A percentile compares a stretch with the other conserved stretches of the same genome.
Evolutionary conservation across 106 monocot genomes (phyloP).

Genomic region (Agapanthus africanus): DNA sequence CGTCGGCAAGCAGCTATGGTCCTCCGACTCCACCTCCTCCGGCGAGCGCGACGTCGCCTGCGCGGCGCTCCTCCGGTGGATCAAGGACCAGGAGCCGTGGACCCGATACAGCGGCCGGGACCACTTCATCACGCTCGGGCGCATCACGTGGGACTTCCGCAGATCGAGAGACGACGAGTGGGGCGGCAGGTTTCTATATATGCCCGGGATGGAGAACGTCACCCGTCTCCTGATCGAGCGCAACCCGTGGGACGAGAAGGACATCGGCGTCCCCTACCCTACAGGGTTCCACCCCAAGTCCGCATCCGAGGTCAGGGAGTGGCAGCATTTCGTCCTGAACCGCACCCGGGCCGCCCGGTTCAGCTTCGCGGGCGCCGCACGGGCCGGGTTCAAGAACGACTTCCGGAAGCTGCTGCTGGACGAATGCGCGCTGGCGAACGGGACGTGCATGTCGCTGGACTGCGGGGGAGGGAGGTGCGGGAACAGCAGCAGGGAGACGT

Average conservation of each 20-base stretch:
- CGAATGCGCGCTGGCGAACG: slow-evolving; percentile 33
- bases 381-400: slow-evolving; percentile 49
- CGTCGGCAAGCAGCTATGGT: slow-evolving; percentile 63
- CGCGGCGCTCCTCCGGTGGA: slow-evolving; percentile 15
- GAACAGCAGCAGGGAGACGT: slow-evolving; percentile 39
- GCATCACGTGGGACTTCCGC: slow-evolving; percentile 36
- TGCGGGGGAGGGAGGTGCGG: slow-evolving; percentile 45
- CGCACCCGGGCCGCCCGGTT: slow-evolving; percentile 38
- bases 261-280: slow-evolving; percentile 88
- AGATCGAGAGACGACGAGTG: slow-evolving; percentile 26
- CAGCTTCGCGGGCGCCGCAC: slow-evolving; percentile 68
- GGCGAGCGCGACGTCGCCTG: slow-evolving; percentile 21
- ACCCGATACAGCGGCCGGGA: slow-evolving; percentile 14
- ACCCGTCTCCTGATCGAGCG: slow-evolving; percentile 81
- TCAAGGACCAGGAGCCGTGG: slow-evolving; percentile 13
- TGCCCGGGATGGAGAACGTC: slow-evolving; percentile 72
- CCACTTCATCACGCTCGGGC: slow-evolving; percentile 26
- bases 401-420: slow-evolving; percentile 45
- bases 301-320: slow-evolving; percentile 28
- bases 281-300: slow-evolving; percentile 83
- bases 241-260: slow-evolving; percentile 60
- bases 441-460: slow-evolving; percentile 46
- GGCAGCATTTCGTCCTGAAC: slow-evolving; percentile 57
- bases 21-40: slow-evolving; percentile 27
- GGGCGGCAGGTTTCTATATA: slow-evolving; percentile 69